A percentile compares a stretch with the other conserved stretches of the same genome.
Conservation (phyloP, 1,284 basidiomycete genomes). For the Ceratorhiza oryzae-sativae region DNA sequence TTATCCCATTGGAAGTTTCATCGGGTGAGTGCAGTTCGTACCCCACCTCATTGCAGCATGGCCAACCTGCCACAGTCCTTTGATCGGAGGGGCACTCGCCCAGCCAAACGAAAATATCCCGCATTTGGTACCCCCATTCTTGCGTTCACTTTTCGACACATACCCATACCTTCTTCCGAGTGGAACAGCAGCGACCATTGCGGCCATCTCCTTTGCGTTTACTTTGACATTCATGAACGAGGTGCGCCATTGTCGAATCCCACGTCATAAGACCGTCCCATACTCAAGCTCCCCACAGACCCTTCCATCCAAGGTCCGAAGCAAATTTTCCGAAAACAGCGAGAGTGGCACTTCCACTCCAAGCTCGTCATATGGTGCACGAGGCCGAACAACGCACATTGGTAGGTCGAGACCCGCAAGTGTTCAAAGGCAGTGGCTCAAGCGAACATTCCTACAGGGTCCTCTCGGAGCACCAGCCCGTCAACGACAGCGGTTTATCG, state of each 20-base stretch:
- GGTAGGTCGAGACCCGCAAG: constrained; percentile 1
- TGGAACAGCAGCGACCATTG: constrained; percentile 67
- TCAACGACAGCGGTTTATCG: neutral
- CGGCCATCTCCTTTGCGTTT: constrained; percentile 61
- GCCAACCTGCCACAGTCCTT: neutral
- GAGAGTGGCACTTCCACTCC: constrained; percentile 22
- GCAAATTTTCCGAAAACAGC: neutral
- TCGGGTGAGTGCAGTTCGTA: constrained; percentile 24
- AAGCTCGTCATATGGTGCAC: constrained; percentile 24
- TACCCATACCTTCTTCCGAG: constrained; percentile 57
- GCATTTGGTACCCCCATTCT: constrained; percentile 32
- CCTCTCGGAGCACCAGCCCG: neutral
- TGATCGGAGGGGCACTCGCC: constrained; percentile 43
- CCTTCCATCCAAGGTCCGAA: constrained; percentile 32
- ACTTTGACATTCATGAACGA: constrained; percentile 69
- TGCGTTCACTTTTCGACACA: constrained; percentile 36
- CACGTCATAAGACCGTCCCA: neutral
- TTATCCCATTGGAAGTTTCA: constrained; percentile 39
- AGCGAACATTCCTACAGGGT: neutral
- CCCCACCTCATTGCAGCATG: neutral
- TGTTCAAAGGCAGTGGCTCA: neutral
- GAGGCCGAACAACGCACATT: constrained; percentile 1
- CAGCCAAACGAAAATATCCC: constrained; percentile 43
- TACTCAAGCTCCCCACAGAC: constrained; percentile 31
- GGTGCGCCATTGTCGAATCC: constrained; percentile 52